Evolutionary conservation across 1,284 basidiomycete species (phyloP), one percentile per base, ranked within the genome.

Genomic region (Hymenochaete sp.): DNA sequence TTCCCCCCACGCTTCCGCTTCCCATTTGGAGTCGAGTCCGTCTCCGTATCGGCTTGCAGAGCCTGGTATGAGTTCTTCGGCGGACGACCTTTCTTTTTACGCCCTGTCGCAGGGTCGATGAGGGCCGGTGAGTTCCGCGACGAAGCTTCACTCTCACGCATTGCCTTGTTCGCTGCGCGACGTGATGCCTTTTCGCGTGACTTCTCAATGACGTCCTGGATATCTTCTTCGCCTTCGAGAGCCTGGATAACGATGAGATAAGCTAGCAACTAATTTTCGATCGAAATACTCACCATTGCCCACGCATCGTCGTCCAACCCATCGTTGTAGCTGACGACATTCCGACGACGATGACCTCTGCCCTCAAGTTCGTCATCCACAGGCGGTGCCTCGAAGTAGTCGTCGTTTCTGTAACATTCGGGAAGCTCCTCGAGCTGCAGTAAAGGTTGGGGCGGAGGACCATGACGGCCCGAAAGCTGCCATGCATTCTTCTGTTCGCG

Each of bases 281-380:
- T 33, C 41, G 32, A 40, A 19, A 37, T 22, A 57, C 70, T 51
- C 58, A 82, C 81, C 71, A 87, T 76, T 28, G 88, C 78, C 85
- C 89, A 98, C 56, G 95, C 86, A 59, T 97, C 93, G 57, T 98
- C 93, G 44, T 82, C 86, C 42, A 98, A 71, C 14, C 93, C 93
- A 60, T 98, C 95, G 52, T 89, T 93, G 62, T 98, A 98, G 59
- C 82, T 86, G 46, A 98, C 91, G 25, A 85, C 75, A 46, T 79
- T 85, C 54, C 89, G 76, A 48, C 79, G 79, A 48, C 95, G 75
- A 59, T 90, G 83, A 33, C 93, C 91, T 51, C 90, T 79, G 38
- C 89, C 88, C 57, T 89, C 84, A 19, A 79, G 56, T 44, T 78
- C 70, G 28, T 88, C 82, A 35, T n/a, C 32, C 32, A 88, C 76